Base-by-base conservation (phyloP, 2,329 filamentous ascomycete species). In the Cordyceps sp. region DNA sequence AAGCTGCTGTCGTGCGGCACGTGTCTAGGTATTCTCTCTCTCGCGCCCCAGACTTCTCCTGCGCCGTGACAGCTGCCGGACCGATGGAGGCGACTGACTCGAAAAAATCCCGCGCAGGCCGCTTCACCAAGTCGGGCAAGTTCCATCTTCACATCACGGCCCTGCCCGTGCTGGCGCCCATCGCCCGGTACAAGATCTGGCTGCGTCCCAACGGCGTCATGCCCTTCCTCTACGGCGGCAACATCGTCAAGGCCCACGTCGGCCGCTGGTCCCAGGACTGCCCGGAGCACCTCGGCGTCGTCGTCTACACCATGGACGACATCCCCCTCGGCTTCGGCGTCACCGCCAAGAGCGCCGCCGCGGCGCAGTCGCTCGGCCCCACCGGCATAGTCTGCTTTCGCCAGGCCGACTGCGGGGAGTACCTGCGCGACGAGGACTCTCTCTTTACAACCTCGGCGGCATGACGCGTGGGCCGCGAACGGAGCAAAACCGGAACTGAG, bases 131-230 rank as follows among this genome's bases (percentile, higher is more conserved):
- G 65, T 82, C 85, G 5, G 84, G 85, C 40, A 94, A 96, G 57
- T 96, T 98, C 62, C 67, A 88, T 33, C 66, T 98, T 34, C 86
- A 94, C 61, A 82, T 96, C 50, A 96, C 88, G 2, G 81, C 69
- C 14, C 66, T 98, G 36, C 79, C 85, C 40, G 72, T 94, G 40
- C 78, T 98, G 42, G 81, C 86, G 35, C 78, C 83, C 42, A 84
- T 94, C 54, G 88, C 88, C 28, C 69, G 90, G 37, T 93, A 93
- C 61, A 96, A 96, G 72, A 76, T 96, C 45, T 96, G 86, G 85
- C 78, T 98, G 43, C 92, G 92, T 59, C 71, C 77, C 37, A 96
- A 96, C 58, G 90, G 90, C 43, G 86, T 92, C 49, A 93, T 94
- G 85, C 88, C 90, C 1, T 96, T 93, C 54, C 61, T 98, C 29